Evolutionary conservation across 495 filamentous ascomycete species (phyloP).

Genomic region (Penicillium diatomitis): DNA sequence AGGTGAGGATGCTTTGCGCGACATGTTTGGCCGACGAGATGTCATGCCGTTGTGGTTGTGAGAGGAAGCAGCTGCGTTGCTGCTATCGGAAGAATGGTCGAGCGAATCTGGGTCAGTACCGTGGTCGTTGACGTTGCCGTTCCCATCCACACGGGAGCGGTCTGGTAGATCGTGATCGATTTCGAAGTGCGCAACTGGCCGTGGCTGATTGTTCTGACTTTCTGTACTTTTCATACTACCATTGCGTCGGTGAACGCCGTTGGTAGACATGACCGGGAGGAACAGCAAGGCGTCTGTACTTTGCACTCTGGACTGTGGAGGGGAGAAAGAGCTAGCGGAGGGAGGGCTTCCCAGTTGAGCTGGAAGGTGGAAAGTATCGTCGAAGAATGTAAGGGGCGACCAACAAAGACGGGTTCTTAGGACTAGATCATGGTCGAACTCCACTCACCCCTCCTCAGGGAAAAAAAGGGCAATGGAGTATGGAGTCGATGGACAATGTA

Average conservation of each 20-base stretch:
- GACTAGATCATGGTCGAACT: no score
- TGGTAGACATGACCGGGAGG: constrained; percentile 6
- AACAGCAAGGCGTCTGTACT: constrained; percentile 4
- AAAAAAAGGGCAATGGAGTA: no score
- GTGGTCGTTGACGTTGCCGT: not conserved
- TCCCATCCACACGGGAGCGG: constrained; percentile 9
- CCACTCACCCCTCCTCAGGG: no score
- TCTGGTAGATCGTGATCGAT: constrained; percentile 9
- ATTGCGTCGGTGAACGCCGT: constrained; percentile 7
- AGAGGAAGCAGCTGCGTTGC: constrained; percentile 1
- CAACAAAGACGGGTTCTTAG: no score
- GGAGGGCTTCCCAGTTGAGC: no score
- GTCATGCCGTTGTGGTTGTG: constrained; percentile 9
- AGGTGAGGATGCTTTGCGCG: constrained; percentile 39
- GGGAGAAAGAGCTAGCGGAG: not conserved
- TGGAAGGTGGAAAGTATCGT: no score
- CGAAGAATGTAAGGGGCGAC: no score
- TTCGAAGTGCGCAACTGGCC: constrained; percentile 18
- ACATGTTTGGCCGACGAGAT: constrained; percentile 19
- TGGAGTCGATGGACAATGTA: no score
- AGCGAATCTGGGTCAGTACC: constrained; percentile 11
- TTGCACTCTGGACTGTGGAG: not conserved
- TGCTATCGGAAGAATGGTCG: constrained; percentile 16
- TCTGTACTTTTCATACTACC: constrained; percentile 5
- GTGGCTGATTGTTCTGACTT: constrained; percentile 2